Percentiles rank a stretch among this genome's conserved stretches.
phyloP scores from a whole-genome alignment of 371 early-diverging fungal genomes.

The Syncephalastrum racemosum region DNA sequence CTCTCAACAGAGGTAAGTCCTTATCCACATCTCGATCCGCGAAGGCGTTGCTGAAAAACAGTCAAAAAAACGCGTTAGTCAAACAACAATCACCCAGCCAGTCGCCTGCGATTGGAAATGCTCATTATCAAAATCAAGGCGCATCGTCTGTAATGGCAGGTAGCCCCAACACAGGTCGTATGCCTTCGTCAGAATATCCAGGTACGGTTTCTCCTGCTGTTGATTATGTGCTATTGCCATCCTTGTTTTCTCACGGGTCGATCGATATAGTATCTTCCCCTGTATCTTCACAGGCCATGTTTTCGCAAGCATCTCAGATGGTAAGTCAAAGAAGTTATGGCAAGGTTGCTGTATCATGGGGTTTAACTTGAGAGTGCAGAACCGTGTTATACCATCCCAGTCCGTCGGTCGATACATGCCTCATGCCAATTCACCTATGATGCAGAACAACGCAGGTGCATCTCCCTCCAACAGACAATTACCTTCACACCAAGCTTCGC shows the following conservation, averaged over 20 bases:
- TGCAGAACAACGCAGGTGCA: slow-evolving; percentile 16
- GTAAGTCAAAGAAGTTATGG: too few species aligned
- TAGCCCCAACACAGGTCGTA: slow-evolving; percentile 32
- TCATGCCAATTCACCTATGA: slow-evolving; percentile 21
- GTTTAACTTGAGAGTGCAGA: slow-evolving; percentile 12
- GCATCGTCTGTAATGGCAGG: slow-evolving; percentile 34
- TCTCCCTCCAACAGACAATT: slow-evolving; percentile 25
- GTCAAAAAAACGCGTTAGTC: slow-evolving; percentile 17
- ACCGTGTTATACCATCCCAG: slow-evolving; percentile 42
- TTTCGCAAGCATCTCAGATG: slow-evolving; percentile 31
- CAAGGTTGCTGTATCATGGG: not conserved
- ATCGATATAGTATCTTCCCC: slow-evolving; percentile 25
- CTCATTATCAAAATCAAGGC: slow-evolving; percentile 20
- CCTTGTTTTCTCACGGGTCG: not conserved
- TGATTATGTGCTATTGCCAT: not conserved
- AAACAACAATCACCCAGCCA: slow-evolving; percentile 44
- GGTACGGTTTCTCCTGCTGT: slow-evolving; percentile 15
- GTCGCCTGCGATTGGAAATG: slow-evolving; percentile 40
- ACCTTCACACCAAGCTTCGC: slow-evolving; percentile 22
- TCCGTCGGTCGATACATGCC: slow-evolving; percentile 36
- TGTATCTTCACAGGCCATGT: slow-evolving; percentile 27
- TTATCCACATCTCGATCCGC: not conserved
- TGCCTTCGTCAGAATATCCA: slow-evolving; percentile 31
- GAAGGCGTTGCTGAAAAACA: not conserved
- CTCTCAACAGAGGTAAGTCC: slow-evolving; percentile 35